These are phyloP conservation scores for Colletotrichum australisinense DNA, from an alignment of 2,329 filamentous ascomycete species.

Conservation along the genomic window DNA sequence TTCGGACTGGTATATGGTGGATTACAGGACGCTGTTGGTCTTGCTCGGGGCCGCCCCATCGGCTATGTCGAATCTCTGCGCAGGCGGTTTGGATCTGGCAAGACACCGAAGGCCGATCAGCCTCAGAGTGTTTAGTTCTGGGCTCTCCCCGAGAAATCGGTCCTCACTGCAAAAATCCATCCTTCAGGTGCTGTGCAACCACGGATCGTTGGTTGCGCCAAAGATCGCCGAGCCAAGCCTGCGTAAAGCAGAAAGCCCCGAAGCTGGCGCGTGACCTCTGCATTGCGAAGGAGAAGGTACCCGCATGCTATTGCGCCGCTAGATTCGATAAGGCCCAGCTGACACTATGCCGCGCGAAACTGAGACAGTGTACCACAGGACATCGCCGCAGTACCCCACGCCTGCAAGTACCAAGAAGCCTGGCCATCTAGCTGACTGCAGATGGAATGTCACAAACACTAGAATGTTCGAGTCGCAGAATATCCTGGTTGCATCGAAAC, in stretches of 20 bases:
- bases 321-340: neutral
- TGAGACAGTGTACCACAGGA: neutral
- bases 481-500: neutral
- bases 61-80: constrained; percentile 79
- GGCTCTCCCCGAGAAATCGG: neutral
- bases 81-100: constrained; percentile 46
- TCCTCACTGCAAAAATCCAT: neutral
- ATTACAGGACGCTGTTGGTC: constrained; percentile 79
- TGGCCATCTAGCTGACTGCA: neutral
- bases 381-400: neutral
- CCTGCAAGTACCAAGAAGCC: neutral
- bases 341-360: neutral
- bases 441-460: neutral
- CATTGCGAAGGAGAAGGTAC: neutral
- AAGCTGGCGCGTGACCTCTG: neutral
- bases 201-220: neutral
- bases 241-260: neutral
- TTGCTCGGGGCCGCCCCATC: constrained; percentile 76
- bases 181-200: neutral
- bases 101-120: neutral
- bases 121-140: neutral
- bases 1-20: constrained; percentile 85
- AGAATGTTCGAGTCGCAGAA: neutral
- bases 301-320: neutral
- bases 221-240: too few species aligned